Evolutionary conservation across 805 yeast genomes (phyloP).

Genomic region (Candida gorgasii): DNA sequence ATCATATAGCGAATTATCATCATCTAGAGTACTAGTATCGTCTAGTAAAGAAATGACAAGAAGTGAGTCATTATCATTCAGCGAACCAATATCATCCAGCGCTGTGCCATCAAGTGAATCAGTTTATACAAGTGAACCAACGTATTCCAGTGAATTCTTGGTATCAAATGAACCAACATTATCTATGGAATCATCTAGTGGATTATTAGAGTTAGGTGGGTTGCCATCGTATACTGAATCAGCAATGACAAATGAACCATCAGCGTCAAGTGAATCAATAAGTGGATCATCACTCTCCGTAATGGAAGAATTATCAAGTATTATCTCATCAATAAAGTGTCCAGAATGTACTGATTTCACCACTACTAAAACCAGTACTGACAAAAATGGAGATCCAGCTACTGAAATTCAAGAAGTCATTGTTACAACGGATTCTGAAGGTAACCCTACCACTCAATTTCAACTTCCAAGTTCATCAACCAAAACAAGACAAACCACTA

Average conservation of each 20-base stretch:
- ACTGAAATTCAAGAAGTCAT: constrained; percentile 15
- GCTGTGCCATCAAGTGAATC: too few species aligned
- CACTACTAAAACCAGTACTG: constrained; percentile 13
- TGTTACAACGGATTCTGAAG: constrained; percentile 16
- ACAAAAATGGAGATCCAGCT: constrained; percentile 9
- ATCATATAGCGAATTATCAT: neutral
- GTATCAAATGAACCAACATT: neutral
- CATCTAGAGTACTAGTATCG: neutral
- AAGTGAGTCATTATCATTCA: neutral
- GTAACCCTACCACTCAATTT: constrained; percentile 10
- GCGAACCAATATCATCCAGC: neutral
- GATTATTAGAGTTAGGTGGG: neutral
- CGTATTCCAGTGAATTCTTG: neutral
- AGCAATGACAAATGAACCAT: neutral
- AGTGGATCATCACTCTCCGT: neutral
- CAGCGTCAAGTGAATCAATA: constrained; percentile 3
- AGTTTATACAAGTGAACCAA: neutral
- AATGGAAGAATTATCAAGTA: constrained; percentile 1
- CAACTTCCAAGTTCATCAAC: neutral
- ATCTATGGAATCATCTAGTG: neutral
- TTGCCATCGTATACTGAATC: constrained; percentile 3
- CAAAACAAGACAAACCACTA: neutral
- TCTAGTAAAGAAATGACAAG: neutral
- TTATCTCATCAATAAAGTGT: constrained; percentile 9
- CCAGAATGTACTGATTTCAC: constrained; percentile 17